Percentiles rank a stretch among this genome's conserved stretches.
These are phyloP conservation scores for Tulasnella sp. DNA, from an alignment of 768 basidiomycete species.

Conservation along the genomic window DNA sequence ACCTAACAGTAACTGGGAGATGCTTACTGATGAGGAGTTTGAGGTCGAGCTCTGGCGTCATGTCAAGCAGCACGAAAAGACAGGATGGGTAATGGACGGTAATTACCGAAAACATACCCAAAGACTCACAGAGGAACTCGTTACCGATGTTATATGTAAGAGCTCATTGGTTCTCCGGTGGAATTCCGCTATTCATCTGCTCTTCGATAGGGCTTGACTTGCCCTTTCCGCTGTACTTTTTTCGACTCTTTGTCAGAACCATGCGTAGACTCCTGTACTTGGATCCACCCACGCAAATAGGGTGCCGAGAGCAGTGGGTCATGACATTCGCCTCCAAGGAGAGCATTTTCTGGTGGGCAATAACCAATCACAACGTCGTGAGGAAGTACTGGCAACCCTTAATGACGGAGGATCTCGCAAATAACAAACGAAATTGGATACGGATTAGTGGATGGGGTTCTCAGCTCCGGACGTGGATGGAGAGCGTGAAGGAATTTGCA, in stretches of 20 bases:
- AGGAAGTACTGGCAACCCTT: background rate
- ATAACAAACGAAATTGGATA: background rate
- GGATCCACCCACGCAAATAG: background rate
- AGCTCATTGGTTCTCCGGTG: background rate
- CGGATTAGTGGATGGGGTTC: background rate
- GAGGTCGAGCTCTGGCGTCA: background rate
- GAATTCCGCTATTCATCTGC: background rate
- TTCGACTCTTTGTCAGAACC: background rate
- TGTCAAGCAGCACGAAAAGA: background rate
- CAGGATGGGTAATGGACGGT: conserved; percentile 4
- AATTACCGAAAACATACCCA: background rate
- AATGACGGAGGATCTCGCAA: background rate
- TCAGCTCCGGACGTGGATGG: background rate
- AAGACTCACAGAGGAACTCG: background rate
- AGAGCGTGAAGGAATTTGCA: background rate
- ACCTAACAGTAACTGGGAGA: background rate
- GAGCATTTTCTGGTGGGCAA: background rate
- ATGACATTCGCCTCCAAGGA: background rate
- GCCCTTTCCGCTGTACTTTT: background rate
- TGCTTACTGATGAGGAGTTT: background rate
- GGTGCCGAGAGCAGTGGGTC: background rate
- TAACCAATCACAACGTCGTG: background rate
- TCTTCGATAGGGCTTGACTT: background rate
- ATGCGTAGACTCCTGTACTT: background rate
- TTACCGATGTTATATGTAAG: conserved; percentile 2